Percentiles rank a stretch among this genome's conserved stretches.
These are phyloP conservation scores for Avena sativa DNA, from an alignment of 176 grass and related monocot genomes.

Conservation along the genomic window DNA sequence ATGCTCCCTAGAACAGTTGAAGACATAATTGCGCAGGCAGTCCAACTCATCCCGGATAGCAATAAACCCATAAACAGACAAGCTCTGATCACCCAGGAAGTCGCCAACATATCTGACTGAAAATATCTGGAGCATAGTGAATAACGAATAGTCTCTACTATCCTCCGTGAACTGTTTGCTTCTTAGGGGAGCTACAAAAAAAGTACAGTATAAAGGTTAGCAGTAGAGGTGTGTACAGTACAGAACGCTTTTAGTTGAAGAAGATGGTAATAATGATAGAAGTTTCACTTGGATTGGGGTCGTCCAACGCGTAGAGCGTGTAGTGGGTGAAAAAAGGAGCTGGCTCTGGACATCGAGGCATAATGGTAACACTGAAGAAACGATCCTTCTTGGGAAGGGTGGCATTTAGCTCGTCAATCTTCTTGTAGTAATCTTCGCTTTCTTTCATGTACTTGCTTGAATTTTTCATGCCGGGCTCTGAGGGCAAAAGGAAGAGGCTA, in stretches of 20 bases:
- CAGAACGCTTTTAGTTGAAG: neutral
- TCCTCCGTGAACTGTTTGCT: neutral
- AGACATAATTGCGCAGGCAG: neutral
- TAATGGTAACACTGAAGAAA: neutral
- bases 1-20: neutral
- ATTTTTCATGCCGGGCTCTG: neutral
- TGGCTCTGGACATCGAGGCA: slow-evolving; percentile 2
- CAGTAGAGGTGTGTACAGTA: neutral
- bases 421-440: neutral
- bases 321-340: neutral
- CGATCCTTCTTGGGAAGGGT: neutral
- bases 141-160: neutral
- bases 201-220: neutral
- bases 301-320: neutral
- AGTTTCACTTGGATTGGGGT: slow-evolving; percentile 1
- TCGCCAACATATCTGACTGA: slow-evolving; percentile 10
- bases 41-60: slow-evolving; percentile 9
- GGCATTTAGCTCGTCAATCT: neutral
- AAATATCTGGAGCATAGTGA: slow-evolving; percentile 13
- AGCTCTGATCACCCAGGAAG: slow-evolving; percentile 12
- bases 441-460: neutral
- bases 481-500: neutral
- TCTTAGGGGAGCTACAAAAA: neutral
- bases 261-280: neutral
- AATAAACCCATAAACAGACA: neutral